Base-by-base conservation (phyloP, 2,329 filamentous ascomycete genomes). In the Coniochaeta hoffmannii region DNA sequence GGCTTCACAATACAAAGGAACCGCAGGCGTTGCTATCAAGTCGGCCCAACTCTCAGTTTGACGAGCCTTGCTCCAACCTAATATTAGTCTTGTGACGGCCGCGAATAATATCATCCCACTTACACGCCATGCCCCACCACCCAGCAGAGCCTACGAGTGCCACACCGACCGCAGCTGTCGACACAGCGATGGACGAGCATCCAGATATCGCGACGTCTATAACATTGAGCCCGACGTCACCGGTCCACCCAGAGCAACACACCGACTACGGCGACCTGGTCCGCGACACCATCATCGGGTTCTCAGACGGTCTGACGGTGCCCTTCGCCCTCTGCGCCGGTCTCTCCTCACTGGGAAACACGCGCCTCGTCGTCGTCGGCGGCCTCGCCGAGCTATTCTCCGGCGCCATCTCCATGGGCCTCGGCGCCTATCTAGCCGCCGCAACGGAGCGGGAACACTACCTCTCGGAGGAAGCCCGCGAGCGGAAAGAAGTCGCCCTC, bases 291-390 rank as follows among this genome's bases (percentile, higher is more conserved):
- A 49, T 88, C 57, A 86, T 92, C 61, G 88, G 88, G 54, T 84
- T 91, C 62, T 86, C 88, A 0, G 88, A 92, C 65, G 88, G 88
- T 15, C 77, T 92, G 62, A 92, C 88, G 0, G 88, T 92, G 0
- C 88, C 88, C 0, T 92, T 92, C 62, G 88, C 88, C 15, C 75
- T 92, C 35, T 90, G 87, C 0, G 88, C 89, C 0, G 88, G 88
- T 14, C 76, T 92, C 1, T 85, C 82, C 2, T 79, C 78, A 53
- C 73, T 88, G 49, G 84, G 84, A n/a, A 76, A 82, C 65, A 84
- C 83, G 31, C 79, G 77, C 51, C 79, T 87, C 4, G 85, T 88
- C 60, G 82, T 93, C 57, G 82, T 87, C 60, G 88, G 85, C 53
- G 88, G 88, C 7, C 74, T 89, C 30, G 88, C 88, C 4, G 88